Base-by-base conservation (phyloP, 352 stramenopile species). In the Globisporangium cederbergense region DNA sequence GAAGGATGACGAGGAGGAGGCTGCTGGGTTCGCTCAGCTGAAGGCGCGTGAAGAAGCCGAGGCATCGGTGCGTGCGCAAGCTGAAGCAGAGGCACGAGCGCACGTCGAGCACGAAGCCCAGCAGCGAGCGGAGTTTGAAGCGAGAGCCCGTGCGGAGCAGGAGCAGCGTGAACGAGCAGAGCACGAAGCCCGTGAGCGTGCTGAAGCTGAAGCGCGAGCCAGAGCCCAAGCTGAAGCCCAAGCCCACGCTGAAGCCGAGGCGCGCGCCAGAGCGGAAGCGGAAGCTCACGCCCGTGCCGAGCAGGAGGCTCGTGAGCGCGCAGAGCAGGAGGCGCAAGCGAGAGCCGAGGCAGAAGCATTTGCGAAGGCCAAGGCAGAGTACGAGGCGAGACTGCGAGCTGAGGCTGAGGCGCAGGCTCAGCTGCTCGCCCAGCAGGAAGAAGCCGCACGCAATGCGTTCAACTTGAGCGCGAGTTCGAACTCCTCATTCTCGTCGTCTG, bases 191-290 rank as follows among this genome's bases (percentile, higher is more conserved):
- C 42, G 22, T 20, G 61, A 57, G 32, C 53, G 67, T 34, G 70
- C 65, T 3, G 51, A 67, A 20, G 64, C 52, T 25, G 68, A 77
- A 55, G 51, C 45, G 6, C 46, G 68, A 60, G 62, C 65, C 7
- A 74, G 74, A 38, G 72, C 71, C 8, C 66, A 79, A 58, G 68
- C 68, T 32, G 57, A 78, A 73, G 58, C 65, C 14, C 20, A 77
- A 58, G 71, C 68, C 18, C 50, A 58, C 13, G 71, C 65, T 65
- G 73, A 65, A 42, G 70, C 66, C 2, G 71, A 78, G 49, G 71
- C 68, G 18, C 60, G 51, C 11, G 72, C 69, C 16, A 60, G 47
- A n/a, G 69, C 67, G 28, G 73, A 65, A 43, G 67, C 62, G 0
- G 71, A 78, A 54, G 71, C 68, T 11, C 60, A 47, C 11, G 69